Evolutionary conservation across 306 rosid genomes (phyloP).

Genomic region (Rosa lucieae): DNA sequence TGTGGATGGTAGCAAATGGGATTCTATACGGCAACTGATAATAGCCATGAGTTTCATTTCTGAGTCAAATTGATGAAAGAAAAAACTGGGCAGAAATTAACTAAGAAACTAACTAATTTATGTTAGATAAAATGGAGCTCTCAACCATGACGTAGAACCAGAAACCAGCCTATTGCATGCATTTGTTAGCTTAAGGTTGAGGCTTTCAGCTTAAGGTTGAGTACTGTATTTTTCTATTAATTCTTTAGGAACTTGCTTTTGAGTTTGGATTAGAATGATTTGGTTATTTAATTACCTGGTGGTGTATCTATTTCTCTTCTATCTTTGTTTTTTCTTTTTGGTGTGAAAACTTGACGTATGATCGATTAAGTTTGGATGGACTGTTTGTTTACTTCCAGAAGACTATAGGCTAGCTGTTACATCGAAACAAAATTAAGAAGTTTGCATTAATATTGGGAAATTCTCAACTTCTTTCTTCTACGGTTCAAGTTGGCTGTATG

Average conservation of each 20-base stretch:
- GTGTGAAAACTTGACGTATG: neutral
- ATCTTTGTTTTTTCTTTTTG: neutral
- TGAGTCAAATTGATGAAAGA: constrained; percentile 11
- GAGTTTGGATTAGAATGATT: too few relatives aligned
- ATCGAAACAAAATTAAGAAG: neutral
- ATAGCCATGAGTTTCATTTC: constrained; percentile 14
- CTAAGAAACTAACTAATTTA: constrained; percentile 10
- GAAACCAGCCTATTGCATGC: constrained; percentile 25
- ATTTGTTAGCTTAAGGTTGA: neutral
- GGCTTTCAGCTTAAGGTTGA: neutral
- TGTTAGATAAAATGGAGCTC: constrained; percentile 47
- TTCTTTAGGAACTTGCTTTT: too few relatives aligned
- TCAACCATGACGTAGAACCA: constrained; percentile 39
- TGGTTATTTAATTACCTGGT: neutral
- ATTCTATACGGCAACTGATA: constrained; percentile 4
- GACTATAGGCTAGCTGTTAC: neutral
- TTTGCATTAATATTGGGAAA: too few relatives aligned
- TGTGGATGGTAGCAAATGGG: constrained; percentile 5
- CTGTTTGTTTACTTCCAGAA: neutral
- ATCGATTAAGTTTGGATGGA: neutral
- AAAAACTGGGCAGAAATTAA: neutral
- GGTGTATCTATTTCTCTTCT: neutral
- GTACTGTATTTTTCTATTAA: neutral
- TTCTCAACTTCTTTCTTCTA: too few relatives aligned
- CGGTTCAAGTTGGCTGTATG: too few relatives aligned